Conservation (phyloP, 2,329 filamentous ascomycete species). For the Fusarium armeniacum region DNA sequence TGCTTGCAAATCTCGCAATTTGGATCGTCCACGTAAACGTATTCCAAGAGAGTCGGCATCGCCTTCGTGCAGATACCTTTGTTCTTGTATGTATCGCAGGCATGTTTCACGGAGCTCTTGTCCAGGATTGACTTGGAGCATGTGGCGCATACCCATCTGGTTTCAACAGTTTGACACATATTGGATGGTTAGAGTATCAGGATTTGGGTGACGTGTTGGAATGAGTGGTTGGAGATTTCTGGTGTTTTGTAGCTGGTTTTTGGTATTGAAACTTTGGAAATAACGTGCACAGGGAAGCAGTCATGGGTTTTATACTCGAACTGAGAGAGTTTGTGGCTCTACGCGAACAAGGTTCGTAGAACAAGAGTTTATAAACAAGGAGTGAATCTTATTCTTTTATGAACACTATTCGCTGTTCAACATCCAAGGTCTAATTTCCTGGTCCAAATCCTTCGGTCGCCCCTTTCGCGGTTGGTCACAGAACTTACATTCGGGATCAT, state of each 20-base stretch:
- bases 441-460: background rate
- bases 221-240: background rate
- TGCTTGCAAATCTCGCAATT: background rate
- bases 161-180: background rate
- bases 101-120: background rate
- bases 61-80: background rate
- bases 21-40: background rate
- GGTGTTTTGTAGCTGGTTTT: background rate
- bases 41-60: background rate
- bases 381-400: background rate
- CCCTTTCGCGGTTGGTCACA: background rate
- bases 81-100: background rate
- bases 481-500: background rate
- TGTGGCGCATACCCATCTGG: background rate
- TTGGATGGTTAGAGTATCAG: accelerated
- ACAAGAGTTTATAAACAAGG: background rate
- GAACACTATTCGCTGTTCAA: background rate
- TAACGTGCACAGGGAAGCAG: background rate
- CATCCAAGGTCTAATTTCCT: background rate
- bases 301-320: background rate
- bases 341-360: background rate
- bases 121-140: background rate
- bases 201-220: background rate
- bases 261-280: accelerated
- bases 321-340: background rate